These are phyloP conservation scores for Zasmidium angulare DNA, from an alignment of 2,329 filamentous ascomycete genomes.

Conservation along the genomic window DNA sequence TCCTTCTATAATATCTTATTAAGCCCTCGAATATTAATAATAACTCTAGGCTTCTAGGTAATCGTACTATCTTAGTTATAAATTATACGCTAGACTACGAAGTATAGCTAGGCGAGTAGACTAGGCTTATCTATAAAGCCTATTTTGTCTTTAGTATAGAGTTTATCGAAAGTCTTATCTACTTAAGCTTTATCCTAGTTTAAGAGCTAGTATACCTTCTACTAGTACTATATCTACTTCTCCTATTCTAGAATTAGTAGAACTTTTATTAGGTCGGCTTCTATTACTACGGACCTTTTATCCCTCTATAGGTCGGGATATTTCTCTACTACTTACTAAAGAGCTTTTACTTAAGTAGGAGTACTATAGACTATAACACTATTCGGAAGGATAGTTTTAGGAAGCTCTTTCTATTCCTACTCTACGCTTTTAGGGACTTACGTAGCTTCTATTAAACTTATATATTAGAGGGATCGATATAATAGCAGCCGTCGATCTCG, in stretches of 20 bases:
- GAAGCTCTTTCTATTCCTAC: neutral
- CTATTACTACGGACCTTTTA: neutral
- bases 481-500: neutral
- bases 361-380: neutral
- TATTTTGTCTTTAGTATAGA: neutral
- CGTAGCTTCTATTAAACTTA: neutral
- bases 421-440: neutral
- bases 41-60: neutral
- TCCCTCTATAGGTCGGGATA: neutral
- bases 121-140: neutral
- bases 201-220: neutral
- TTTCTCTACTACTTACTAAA: neutral
- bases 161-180: neutral
- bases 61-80: neutral
- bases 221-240: neutral
- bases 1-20: conserved; percentile 4
- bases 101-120: neutral
- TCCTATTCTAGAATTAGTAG: neutral
- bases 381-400: neutral
- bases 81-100: neutral
- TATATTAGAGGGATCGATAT: neutral
- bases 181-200: neutral
- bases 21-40: conserved; percentile 1
- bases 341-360: neutral
- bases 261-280: neutral